Evolutionary conservation across 805 yeast species (phyloP).

Genomic region (Komagataella kurtzmanii): DNA sequence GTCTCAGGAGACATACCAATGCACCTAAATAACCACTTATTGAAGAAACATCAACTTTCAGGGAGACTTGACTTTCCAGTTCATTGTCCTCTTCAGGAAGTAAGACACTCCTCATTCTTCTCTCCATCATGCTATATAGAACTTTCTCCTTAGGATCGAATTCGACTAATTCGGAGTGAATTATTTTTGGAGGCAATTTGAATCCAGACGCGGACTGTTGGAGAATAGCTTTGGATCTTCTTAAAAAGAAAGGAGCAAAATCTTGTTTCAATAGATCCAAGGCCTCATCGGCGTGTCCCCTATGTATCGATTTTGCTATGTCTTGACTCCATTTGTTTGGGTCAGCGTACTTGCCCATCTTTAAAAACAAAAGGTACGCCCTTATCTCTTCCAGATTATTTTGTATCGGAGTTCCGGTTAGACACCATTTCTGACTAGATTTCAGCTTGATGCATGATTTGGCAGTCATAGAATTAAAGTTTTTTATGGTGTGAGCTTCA

Average conservation of each 20-base stretch:
- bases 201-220: constrained; percentile 6
- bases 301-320: constrained; percentile 21
- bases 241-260: constrained; percentile 23
- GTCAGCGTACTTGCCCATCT: constrained; percentile 6
- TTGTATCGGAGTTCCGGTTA: constrained; percentile 58
- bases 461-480: constrained; percentile 29
- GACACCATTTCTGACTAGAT: constrained; percentile 36
- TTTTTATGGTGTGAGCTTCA: constrained; percentile 54
- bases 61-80: background rate
- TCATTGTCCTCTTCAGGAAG: constrained; percentile 2
- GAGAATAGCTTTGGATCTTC: constrained; percentile 29
- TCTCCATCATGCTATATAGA: constrained; percentile 13
- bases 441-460: constrained; percentile 28
- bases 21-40: constrained; percentile 11
- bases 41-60: background rate
- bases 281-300: constrained; percentile 25
- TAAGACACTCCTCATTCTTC: constrained; percentile 3
- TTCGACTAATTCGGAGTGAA: constrained; percentile 9
- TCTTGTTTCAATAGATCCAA: constrained; percentile 12
- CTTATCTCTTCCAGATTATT: constrained; percentile 39
- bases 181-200: constrained; percentile 10
- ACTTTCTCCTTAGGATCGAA: constrained; percentile 14
- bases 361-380: constrained; percentile 28
- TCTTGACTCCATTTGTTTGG: constrained; percentile 15
- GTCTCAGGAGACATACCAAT: constrained; percentile 17